phyloP scores from a whole-genome alignment of 2,329 filamentous ascomycete genomes.

The Epichloe baconii region DNA sequence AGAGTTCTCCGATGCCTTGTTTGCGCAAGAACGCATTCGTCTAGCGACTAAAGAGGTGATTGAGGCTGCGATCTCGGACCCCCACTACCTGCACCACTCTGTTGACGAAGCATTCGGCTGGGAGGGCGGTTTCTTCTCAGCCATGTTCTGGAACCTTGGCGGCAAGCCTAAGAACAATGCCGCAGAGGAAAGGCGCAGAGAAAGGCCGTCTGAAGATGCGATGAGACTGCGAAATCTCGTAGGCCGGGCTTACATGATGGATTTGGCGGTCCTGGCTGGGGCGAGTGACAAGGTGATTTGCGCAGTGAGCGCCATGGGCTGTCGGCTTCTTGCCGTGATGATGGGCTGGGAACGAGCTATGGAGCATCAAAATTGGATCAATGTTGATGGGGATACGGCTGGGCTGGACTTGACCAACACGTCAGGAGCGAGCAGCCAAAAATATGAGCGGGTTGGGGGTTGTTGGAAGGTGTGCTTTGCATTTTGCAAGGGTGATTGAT shows the following conservation, averaged over 20 bases:
- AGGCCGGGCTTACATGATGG: conserved; percentile 69
- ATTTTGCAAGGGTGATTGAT: no score
- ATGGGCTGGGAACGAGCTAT: conserved; percentile 69
- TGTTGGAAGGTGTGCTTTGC: background rate
- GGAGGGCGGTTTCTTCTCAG: conserved; percentile 77
- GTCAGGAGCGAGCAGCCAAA: background rate
- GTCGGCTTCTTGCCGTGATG: conserved; percentile 69
- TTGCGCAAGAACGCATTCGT: conserved; percentile 64
- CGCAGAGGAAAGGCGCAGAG: conserved; percentile 13
- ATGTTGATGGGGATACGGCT: conserved; percentile 63
- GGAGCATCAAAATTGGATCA: conserved; percentile 51
- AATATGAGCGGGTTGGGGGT: background rate
- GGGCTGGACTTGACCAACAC: conserved; percentile 36
- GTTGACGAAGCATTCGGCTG: conserved; percentile 69
- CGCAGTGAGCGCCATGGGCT: conserved; percentile 59
- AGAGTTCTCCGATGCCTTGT: conserved; percentile 44
- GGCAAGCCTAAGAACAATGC: conserved; percentile 28
- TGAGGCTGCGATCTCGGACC: conserved; percentile 27
- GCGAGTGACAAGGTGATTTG: conserved; percentile 62
- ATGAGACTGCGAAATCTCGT: conserved; percentile 59
- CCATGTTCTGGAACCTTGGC: conserved; percentile 72
- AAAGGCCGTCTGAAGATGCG: conserved; percentile 36
- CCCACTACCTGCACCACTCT: conserved; percentile 46
- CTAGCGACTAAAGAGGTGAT: conserved; percentile 51
- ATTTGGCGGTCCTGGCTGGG: conserved; percentile 59